Evolutionary conservation across 2,329 filamentous ascomycete genomes (phyloP).

Genomic region (Corinectria fuckeliana): DNA sequence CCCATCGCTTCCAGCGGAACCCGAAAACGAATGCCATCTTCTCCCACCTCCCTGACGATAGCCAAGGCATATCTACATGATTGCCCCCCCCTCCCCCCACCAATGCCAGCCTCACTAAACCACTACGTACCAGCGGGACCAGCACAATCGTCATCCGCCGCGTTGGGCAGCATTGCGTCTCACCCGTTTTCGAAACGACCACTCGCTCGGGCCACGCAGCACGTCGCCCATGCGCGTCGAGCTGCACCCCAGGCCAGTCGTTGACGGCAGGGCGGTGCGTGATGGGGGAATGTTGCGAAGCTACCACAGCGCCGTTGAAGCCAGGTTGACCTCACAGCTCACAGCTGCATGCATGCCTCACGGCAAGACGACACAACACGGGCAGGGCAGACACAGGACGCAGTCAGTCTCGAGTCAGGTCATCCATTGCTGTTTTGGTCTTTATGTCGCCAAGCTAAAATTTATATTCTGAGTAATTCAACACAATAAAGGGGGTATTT

Average conservation of each 20-base stretch:
- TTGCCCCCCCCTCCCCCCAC: neutral
- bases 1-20: neutral
- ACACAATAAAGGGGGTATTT: conserved; percentile 31
- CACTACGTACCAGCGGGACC: no score
- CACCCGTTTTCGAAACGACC: conserved; percentile 3
- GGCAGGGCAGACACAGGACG: conserved; percentile 13
- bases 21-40: neutral
- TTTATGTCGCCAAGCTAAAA: conserved; percentile 27
- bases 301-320: neutral
- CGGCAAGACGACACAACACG: neutral
- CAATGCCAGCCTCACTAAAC: conserved; percentile 23
- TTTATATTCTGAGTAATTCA: conserved; percentile 25
- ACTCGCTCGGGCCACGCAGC: conserved; percentile 7
- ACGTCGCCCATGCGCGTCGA: neutral
- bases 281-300: neutral
- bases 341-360: conserved; percentile 7
- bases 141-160: conserved; percentile 18
- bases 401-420: conserved; percentile 9
- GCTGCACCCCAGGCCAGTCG: conserved; percentile 17
- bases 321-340: conserved; percentile 1
- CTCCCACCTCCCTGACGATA: conserved; percentile 1
- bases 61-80: neutral
- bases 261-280: conserved; percentile 12
- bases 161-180: conserved; percentile 39
- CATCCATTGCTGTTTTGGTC: conserved; percentile 10